phyloP scores from a whole-genome alignment of 441 rosid genomes.

The Erodium texanum region DNA sequence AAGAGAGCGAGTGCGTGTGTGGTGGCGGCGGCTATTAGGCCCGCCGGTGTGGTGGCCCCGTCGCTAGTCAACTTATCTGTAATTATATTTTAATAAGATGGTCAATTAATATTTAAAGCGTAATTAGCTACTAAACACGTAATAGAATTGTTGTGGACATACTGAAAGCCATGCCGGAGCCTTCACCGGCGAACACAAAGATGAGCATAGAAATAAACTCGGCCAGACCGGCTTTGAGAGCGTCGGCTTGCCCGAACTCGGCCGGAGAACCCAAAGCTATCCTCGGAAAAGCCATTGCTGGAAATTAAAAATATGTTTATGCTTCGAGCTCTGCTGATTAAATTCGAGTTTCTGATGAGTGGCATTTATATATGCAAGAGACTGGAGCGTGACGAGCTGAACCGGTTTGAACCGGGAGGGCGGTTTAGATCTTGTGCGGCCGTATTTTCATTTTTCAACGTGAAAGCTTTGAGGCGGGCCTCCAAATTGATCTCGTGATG shows the following conservation, averaged over 20 bases:
- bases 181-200: slow-evolving; percentile 44
- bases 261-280: slow-evolving; percentile 27
- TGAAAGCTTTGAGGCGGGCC: slow-evolving; percentile 26
- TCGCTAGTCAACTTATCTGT: slow-evolving; percentile 31
- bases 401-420: slow-evolving; percentile 21
- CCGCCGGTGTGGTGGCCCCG: slow-evolving; percentile 33
- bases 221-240: slow-evolving; percentile 36
- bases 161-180: slow-evolving; percentile 49
- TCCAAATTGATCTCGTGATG: slow-evolving; percentile 15
- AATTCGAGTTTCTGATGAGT: background rate
- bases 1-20: slow-evolving; percentile 35
- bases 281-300: slow-evolving; percentile 27
- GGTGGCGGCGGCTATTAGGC: slow-evolving; percentile 30
- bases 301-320: background rate
- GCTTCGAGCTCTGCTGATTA: background rate
- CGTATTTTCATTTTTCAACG: slow-evolving; percentile 17
- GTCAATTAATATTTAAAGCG: background rate
- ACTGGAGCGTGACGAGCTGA: slow-evolving; percentile 16
- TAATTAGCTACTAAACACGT: too few species aligned
- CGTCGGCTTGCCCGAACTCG: slow-evolving; percentile 28
- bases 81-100: too few species aligned
- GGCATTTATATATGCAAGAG: slow-evolving; percentile 20
- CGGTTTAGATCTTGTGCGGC: background rate
- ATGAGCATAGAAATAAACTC: slow-evolving; percentile 42
- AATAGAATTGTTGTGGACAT: slow-evolving; percentile 8